phyloP scores from a whole-genome alignment of 1,284 basidiomycete genomes.

The Cutaneotrichosporon sp. region DNA sequence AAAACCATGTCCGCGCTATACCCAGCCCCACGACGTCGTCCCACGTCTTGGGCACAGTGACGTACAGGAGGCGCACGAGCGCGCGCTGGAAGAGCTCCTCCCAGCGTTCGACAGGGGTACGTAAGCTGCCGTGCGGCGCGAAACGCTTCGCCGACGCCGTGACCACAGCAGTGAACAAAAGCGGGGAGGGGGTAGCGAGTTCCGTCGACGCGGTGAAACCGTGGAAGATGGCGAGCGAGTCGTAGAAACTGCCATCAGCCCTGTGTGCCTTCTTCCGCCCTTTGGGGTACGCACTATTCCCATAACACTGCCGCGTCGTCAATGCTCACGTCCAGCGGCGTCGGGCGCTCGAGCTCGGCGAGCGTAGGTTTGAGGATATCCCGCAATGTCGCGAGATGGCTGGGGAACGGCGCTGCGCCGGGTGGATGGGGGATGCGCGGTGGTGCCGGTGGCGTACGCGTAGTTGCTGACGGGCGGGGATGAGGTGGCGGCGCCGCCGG shows the following conservation, averaged over 20 bases:
- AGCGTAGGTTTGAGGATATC: conserved; percentile 10
- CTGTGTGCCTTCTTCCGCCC: too few relatives aligned
- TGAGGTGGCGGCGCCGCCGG: too few relatives aligned
- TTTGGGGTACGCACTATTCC: conserved; percentile 13
- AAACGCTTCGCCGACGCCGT: conserved; percentile 16
- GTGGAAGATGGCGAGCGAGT: conserved; percentile 20
- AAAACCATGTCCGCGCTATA: conserved; percentile 20
- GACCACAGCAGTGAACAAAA: conserved; percentile 16
- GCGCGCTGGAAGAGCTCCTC: conserved; percentile 20
- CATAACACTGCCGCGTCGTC: conserved; percentile 18
- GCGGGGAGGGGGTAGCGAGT: conserved; percentile 16
- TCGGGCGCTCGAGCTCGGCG: conserved; percentile 8
- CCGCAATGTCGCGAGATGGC: conserved; percentile 6
- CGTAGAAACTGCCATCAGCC: conserved; percentile 16
- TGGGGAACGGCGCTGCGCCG: background rate
- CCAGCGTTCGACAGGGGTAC: conserved; percentile 12
- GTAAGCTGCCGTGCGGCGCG: background rate
- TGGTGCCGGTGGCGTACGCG: background rate
- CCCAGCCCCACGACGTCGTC: conserved; percentile 20
- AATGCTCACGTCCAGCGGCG: conserved; percentile 12
- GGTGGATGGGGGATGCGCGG: background rate
- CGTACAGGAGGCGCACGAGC: conserved; percentile 15
- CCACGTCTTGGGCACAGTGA: conserved; percentile 16
- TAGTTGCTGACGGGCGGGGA: too few relatives aligned
- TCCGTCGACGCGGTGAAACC: conserved; percentile 17